Evolutionary conservation across 2,329 filamentous ascomycete species (phyloP).

Genomic region (Eurotiales sp.): DNA sequence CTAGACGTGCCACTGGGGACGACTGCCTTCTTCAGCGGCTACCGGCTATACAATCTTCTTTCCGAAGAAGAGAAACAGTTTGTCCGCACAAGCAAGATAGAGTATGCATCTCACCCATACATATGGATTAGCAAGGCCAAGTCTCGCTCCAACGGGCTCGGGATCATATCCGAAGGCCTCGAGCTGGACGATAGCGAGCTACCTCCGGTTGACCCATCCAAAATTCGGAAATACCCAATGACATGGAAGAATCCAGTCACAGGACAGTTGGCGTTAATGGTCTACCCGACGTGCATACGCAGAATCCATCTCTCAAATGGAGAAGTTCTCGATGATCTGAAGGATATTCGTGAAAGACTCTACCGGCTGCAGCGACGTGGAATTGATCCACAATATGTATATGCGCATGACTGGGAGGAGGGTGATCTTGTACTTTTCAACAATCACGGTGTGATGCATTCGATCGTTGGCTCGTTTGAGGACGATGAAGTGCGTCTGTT

Average conservation of each 20-base stretch:
- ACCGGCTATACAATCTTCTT: constrained; percentile 58
- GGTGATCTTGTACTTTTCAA: constrained; percentile 75
- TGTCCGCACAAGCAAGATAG: constrained; percentile 61
- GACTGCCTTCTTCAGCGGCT: constrained; percentile 70
- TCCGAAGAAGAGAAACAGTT: constrained; percentile 71
- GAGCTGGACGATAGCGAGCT: constrained; percentile 60
- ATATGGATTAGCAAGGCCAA: constrained; percentile 73
- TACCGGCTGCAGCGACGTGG: constrained; percentile 69
- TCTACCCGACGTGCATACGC: constrained; percentile 69
- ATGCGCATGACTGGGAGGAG: constrained; percentile 72
- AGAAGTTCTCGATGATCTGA: constrained; percentile 64
- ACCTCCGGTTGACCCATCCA: constrained; percentile 60
- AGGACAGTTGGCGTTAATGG: constrained; percentile 64
- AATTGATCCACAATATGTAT: constrained; percentile 65
- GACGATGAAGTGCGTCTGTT: constrained; percentile 71
- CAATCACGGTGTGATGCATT: constrained; percentile 71
- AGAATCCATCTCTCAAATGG: constrained; percentile 66
- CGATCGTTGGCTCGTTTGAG: constrained; percentile 69
- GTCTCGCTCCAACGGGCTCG: constrained; percentile 66
- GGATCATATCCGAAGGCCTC: constrained; percentile 61
- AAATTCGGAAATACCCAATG: constrained; percentile 71
- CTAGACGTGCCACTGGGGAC: constrained; percentile 68
- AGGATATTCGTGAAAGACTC: constrained; percentile 63
- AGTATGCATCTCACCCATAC: constrained; percentile 77
- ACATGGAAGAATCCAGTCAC: constrained; percentile 73